Conservation (phyloP, 345 rosid species). For the Trapa incisa region DNA sequence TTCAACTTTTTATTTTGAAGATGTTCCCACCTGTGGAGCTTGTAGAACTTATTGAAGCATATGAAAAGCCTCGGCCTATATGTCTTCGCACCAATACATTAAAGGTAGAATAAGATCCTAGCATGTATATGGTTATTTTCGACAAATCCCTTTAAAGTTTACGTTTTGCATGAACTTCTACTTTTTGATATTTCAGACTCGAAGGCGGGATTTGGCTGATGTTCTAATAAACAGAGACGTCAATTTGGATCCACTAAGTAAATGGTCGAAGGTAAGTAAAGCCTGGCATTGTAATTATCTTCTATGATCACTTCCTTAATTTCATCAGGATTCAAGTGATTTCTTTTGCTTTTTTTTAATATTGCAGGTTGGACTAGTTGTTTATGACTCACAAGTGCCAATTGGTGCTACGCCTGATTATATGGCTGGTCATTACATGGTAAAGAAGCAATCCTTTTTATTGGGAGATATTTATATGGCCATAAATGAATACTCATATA, state of each 20-base stretch:
- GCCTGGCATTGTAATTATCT: background rate
- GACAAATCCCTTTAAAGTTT: background rate
- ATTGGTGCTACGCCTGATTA: slow-evolving; percentile 97
- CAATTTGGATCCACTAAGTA: slow-evolving; percentile 83
- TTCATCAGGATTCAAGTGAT: background rate
- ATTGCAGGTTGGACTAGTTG: slow-evolving; percentile 79
- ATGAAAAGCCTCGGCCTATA: slow-evolving; percentile 85
- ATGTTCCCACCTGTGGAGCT: slow-evolving; percentile 94
- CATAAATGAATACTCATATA: slow-evolving; percentile 17
- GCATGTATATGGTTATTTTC: background rate
- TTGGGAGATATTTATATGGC: too few relatives aligned
- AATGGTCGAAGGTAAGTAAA: slow-evolving; percentile 80
- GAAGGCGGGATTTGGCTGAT: slow-evolving; percentile 90
- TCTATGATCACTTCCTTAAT: background rate
- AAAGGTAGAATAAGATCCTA: slow-evolving; percentile 34
- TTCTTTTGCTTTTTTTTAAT: background rate
- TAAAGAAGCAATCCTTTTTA: slow-evolving; percentile 8
- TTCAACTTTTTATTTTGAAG: slow-evolving; percentile 27
- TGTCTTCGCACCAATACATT: slow-evolving; percentile 82
- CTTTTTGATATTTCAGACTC: slow-evolving; percentile 30
- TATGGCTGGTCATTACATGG: slow-evolving; percentile 94
- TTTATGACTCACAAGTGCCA: slow-evolving; percentile 88
- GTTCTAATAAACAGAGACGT: slow-evolving; percentile 91
- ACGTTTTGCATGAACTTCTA: background rate
- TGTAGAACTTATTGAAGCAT: slow-evolving; percentile 83